phyloP scores from a whole-genome alignment of 2,329 filamentous ascomycete genomes.

The Fusarium sp. region DNA sequence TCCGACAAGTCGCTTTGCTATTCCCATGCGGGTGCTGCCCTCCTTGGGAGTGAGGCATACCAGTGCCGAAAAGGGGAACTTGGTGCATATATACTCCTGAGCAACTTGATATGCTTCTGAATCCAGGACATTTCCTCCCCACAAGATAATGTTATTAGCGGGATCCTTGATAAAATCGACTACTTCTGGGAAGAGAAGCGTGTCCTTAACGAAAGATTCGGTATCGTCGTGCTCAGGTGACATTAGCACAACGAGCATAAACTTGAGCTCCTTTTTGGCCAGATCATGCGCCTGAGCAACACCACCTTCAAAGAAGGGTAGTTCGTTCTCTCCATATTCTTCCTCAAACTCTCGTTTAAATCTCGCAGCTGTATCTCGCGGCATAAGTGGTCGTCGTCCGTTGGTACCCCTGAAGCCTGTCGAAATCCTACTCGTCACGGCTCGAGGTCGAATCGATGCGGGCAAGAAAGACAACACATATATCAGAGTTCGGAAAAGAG shows the following conservation, averaged over 20 bases:
- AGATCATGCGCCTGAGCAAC: slow-evolving; percentile 92
- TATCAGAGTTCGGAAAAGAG: slow-evolving; percentile 78
- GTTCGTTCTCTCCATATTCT: slow-evolving; percentile 79
- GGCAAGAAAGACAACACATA: slow-evolving; percentile 87
- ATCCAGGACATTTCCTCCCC: slow-evolving; percentile 93
- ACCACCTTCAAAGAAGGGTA: slow-evolving; percentile 88
- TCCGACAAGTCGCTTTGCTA: slow-evolving; percentile 83
- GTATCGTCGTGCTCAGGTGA: slow-evolving; percentile 97
- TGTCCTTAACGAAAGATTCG: slow-evolving; percentile 82
- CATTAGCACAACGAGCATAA: slow-evolving; percentile 87
- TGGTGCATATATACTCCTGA: slow-evolving; percentile 87
- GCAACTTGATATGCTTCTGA: slow-evolving; percentile 95
- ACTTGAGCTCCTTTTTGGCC: slow-evolving; percentile 92
- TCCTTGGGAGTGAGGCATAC: slow-evolving; percentile 90
- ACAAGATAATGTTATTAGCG: slow-evolving; percentile 84
- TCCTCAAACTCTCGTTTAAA: slow-evolving; percentile 96
- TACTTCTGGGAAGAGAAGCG: slow-evolving; percentile 81
- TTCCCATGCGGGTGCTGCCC: slow-evolving; percentile 89
- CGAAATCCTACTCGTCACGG: slow-evolving; percentile 65
- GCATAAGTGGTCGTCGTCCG: slow-evolving; percentile 81
- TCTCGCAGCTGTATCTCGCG: slow-evolving; percentile 86
- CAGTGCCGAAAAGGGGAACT: slow-evolving; percentile 89
- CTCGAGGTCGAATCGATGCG: slow-evolving; percentile 67
- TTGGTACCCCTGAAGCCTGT: slow-evolving; percentile 70
- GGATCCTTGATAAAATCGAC: slow-evolving; percentile 80